A percentile compares a stretch with the other conserved stretches of the same genome.
phyloP scores from a whole-genome alignment of 2,329 filamentous ascomycete species.

The Apiospora rasikravindrae region DNA sequence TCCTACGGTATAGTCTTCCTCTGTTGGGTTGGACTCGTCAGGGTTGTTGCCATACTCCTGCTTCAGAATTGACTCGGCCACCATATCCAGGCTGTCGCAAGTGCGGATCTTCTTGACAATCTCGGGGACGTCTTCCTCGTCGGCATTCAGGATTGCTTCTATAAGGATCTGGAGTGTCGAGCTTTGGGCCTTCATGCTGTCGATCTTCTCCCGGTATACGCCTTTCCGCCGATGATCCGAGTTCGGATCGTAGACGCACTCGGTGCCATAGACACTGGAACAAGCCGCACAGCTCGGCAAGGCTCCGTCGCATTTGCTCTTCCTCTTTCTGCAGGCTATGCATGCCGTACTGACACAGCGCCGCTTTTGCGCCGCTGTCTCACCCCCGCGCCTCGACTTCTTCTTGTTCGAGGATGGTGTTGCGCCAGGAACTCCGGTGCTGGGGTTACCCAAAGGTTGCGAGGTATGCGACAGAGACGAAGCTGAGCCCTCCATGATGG shows the following conservation, averaged over 20 bases:
- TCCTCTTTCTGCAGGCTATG: slow-evolving; percentile 77
- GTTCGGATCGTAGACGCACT: slow-evolving; percentile 94
- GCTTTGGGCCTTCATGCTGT: slow-evolving; percentile 83
- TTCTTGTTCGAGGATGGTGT: slow-evolving; percentile 44
- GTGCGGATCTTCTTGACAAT: slow-evolving; percentile 88
- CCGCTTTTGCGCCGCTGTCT: slow-evolving; percentile 64
- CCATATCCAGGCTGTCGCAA: slow-evolving; percentile 70
- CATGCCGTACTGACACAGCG: slow-evolving; percentile 86
- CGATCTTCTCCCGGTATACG: slow-evolving; percentile 93
- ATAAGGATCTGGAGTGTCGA: slow-evolving; percentile 91
- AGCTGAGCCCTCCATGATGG: background rate
- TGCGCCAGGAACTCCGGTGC: background rate
- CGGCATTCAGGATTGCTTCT: slow-evolving; percentile 88
- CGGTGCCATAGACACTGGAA: slow-evolving; percentile 87
- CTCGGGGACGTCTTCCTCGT: slow-evolving; percentile 82
- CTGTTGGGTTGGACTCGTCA: slow-evolving; percentile 48
- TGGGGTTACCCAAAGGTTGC: slow-evolving; percentile 6
- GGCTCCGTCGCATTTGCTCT: slow-evolving; percentile 91
- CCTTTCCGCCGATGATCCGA: slow-evolving; percentile 96
- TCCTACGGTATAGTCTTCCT: slow-evolving; percentile 47
- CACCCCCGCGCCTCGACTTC: slow-evolving; percentile 55
- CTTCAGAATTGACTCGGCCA: slow-evolving; percentile 59
- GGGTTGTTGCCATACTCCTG: slow-evolving; percentile 43
- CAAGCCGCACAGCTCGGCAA: slow-evolving; percentile 94
- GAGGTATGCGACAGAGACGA: background rate